Base-by-base conservation (phyloP, 2,329 filamentous ascomycete genomes). In the Nemania sp. region DNA sequence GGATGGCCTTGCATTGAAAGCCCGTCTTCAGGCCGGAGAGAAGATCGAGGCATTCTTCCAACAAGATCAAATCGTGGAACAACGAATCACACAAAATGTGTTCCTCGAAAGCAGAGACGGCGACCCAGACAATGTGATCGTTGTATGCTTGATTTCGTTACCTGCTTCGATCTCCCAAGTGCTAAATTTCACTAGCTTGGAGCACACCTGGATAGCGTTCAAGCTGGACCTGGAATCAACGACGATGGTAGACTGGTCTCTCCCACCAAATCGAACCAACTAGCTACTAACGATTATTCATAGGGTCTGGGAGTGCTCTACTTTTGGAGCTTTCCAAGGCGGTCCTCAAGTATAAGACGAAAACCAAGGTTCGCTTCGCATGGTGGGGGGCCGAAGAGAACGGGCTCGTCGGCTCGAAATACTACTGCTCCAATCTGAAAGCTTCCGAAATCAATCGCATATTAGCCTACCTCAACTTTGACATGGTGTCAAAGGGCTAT, bases 351-450 rank as follows among this genome's bases (percentile, higher is more conserved):
- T 60, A 60, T 15, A 56, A 51, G 46, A 60, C 52, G n/a, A 60
- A 45, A 12, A 60, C 57, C 1, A 60, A 60, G 25, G 51, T 60
- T 12, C 57, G 57, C 18, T 60, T 60, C 45, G 57, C 57, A 5
- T 60, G 57, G 57, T 60, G 57, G 57, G 57, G 57, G 15, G 57
- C 57, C 11, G 57, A 60, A 46, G 57, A 60, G 40, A 60, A 60
- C 35, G 57, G 57, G 18, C 57, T 60, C 13, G 15, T 60, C 2
- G 57, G 57, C n/a, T 60, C 57, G 13, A 60, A 60, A 39, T 60
- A 55, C 32, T 60, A 60, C 46, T 60, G 57, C 39, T 55, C 51
- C 9, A 56, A 43, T 17, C 7, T 60, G 15, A 10, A 37, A 17
- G 46, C 35, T 5, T 15, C 45, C 10, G 51, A 60, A 32, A 40